phyloP scores from a whole-genome alignment of 1,284 basidiomycete genomes.

The Puccinia hordei region DNA sequence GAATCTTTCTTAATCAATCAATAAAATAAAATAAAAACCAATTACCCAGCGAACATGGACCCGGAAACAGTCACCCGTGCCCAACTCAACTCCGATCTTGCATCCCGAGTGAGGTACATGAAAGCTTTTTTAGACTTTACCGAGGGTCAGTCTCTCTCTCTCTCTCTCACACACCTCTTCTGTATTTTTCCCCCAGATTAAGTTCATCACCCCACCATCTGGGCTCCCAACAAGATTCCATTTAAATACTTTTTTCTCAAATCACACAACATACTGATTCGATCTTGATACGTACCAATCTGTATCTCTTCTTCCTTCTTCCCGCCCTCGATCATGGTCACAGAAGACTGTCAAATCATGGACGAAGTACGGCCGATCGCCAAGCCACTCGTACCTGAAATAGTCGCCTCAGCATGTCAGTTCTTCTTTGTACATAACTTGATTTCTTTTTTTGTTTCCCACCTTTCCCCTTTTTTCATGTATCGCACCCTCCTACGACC shows the following conservation, averaged over 20 bases:
- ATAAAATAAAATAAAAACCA: no score
- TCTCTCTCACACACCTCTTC: neutral
- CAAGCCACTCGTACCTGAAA: constrained; percentile 46
- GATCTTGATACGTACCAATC: neutral
- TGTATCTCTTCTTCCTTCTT: neutral
- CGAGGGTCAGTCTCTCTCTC: constrained; percentile 6
- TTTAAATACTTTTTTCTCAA: no score
- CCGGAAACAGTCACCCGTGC: constrained; percentile 31
- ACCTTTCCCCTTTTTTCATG: neutral
- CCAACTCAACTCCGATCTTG: constrained; percentile 25
- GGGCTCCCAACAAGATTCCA: neutral
- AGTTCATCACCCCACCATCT: neutral
- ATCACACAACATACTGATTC: no score
- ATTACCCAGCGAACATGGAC: constrained; percentile 5
- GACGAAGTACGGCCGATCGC: constrained; percentile 38
- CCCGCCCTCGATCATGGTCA: neutral
- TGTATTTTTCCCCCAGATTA: neutral
- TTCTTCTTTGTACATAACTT: neutral
- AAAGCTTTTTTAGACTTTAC: constrained; percentile 44
- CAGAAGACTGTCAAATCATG: constrained; percentile 50
- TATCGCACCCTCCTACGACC: neutral
- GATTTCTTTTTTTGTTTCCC: no score
- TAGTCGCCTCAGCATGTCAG: constrained; percentile 48
- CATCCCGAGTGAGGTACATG: constrained; percentile 40
- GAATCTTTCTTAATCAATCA: no score